Base-by-base conservation (phyloP, 257 asterid genomes). In the Salvia miltiorrhiza region DNA sequence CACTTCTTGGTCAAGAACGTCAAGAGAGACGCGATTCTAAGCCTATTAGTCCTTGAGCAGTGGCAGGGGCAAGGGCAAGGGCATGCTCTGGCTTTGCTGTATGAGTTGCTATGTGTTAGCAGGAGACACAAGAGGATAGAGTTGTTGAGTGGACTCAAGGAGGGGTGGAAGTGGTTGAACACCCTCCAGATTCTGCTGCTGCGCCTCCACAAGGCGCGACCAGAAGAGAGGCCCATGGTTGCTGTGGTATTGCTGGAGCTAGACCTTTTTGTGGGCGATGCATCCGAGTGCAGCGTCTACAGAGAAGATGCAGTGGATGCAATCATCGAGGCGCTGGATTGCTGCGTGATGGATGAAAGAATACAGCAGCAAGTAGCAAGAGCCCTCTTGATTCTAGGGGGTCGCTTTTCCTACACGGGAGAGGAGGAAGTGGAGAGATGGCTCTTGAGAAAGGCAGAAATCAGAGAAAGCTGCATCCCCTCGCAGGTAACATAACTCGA, bases 241-340 rank as follows among this genome's bases (percentile, higher is more conserved):
- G 88, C 97, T 7, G 93, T 78, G 50, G 37, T 89, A 54, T 57
- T 92, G 81, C 82, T 92, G 52, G 88, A 80, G 77, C 83, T 92
- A 63, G 96, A 92, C 76, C 90, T 92, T 43, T 63, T 84, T 95
- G 97, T 89, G 93, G 97, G 90, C 14, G 87, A 86, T 60, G 80
- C 82, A 45, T 50, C 43, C 4, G 85, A 65, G 61, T 78, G 71
- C 54, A 92, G 96, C 63, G 82, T 83, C 24, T 89, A 84, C 79
- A 84, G 96, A 80, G 95, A 84, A 35, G 96, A 92, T 52, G 96
- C 80, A 12, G 48, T 89, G 65, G 96, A 92, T 54, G 88, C 81
- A 71, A 81, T 92, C 28, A 73, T 82, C 37, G 75, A 75, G 69
- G 85, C 89, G 24, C 60, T 92, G 24, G 82, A 84, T 47, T 75